Evolutionary conservation across 2,329 filamentous ascomycete species (phyloP), one percentile per base, ranked within the genome.

Genomic region (Plenodomus biglobosus): DNA sequence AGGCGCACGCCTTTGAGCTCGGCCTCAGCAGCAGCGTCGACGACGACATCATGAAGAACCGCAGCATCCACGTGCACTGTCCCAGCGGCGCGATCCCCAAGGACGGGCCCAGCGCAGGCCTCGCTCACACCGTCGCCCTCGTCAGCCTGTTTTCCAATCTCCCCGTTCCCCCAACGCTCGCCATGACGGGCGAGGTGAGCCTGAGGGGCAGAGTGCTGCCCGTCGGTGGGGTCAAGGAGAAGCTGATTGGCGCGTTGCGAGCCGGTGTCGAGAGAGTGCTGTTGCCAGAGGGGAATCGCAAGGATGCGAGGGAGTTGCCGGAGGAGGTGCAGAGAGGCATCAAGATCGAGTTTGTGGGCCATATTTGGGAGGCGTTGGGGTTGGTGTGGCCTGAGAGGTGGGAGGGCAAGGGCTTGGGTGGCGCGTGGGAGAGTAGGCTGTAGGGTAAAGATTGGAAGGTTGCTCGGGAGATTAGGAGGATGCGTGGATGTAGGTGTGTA

Each of bases 191-290:
- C 8, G 85, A 87, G 65, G 75, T 87, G 53, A 90, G 88, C 47
- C 83, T 99, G 20, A 84, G 94, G 36, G 94, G 94, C 18, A 85
- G 91, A 56, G 88, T 99, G 47, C 90, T 94, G 74, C 90, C 92
- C 20, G 94, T 99, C 30, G 94, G 94, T 44, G 94, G 94, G 16
- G 97, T 99, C 76, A 96, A 97, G 75, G 92, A 99, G 82, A 99
- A 99, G 74, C 80, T 97, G 44, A 97, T 99, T 67, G 94, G 94
- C 18, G 94, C 94, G 8, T 79, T 95, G 67, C 83, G 92, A 46
- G 94, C 94, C 1, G 94, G 94, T 21, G 92, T 99, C 53, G 95
- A 96, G 80, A 92, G 90, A 24, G 92, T 99, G 7, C 72, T 99
- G 51, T 77, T 99, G 7, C 94, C 94, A 2, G 82, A 86, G 24